Percentiles rank a stretch among this genome's conserved stretches.
Conservation (phyloP, 495 filamentous ascomycete genomes). For the Hypoxylon intermedium region DNA sequence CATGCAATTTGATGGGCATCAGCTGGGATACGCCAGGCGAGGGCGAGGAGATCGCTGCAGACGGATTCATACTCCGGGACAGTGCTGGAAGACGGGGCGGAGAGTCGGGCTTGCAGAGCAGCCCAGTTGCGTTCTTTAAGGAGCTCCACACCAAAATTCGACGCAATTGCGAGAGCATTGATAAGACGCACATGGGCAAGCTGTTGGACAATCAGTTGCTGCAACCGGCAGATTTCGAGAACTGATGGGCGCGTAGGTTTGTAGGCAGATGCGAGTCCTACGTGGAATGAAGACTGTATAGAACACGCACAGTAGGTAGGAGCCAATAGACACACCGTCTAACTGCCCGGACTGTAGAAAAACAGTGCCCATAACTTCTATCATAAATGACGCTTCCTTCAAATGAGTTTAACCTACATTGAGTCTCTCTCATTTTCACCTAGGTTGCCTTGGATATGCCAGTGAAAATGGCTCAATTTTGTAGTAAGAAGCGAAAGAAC, state of each 20-base stretch:
- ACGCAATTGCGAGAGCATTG: slow-evolving; percentile 57
- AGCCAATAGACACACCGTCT: too few relatives aligned
- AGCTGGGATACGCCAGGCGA: slow-evolving; percentile 37
- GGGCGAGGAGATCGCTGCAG: slow-evolving; percentile 47
- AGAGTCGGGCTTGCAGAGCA: slow-evolving; percentile 50
- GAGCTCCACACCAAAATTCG: slow-evolving; percentile 59
- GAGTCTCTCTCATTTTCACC: too few relatives aligned
- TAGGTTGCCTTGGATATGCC: too few relatives aligned
- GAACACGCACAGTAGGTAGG: neutral
- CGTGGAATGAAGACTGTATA: neutral
- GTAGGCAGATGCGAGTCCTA: neutral
- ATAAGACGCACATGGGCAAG: slow-evolving; percentile 63
- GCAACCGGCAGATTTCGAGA: slow-evolving; percentile 50
- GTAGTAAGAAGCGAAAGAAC: too few relatives aligned
- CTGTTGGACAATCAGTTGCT: slow-evolving; percentile 47
- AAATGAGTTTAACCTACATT: too few relatives aligned
- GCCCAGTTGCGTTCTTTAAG: slow-evolving; percentile 62
- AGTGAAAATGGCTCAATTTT: too few relatives aligned
- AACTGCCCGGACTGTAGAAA: too few relatives aligned
- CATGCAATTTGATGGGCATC: slow-evolving; percentile 63
- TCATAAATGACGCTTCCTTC: too few relatives aligned
- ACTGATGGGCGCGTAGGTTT: neutral
- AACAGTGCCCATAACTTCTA: too few relatives aligned
- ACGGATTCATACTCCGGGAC: slow-evolving; percentile 52
- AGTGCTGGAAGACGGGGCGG: slow-evolving; percentile 18